A percentile compares a stretch with the other conserved stretches of the same genome.
Conservation (phyloP, 1,284 basidiomycete species). For the Sporisorium graminicola region DNA sequence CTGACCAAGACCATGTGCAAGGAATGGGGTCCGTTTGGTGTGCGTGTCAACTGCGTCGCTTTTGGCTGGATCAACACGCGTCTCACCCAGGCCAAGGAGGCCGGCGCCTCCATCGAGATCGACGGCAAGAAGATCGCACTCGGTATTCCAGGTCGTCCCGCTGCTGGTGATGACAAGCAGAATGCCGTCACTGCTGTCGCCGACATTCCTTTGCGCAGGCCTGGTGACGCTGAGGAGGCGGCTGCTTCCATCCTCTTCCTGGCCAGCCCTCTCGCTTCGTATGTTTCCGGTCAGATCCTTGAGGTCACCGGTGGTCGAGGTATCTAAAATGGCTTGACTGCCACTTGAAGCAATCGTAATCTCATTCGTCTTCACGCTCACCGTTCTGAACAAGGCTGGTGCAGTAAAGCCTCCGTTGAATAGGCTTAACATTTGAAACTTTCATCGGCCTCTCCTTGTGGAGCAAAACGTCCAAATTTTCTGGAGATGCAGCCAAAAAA, state of each 20-base stretch:
- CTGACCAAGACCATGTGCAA: slow-evolving; percentile 87
- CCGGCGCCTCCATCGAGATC: slow-evolving; percentile 81
- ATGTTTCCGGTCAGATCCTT: slow-evolving; percentile 83
- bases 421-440: background rate
- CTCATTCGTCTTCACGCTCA: background rate
- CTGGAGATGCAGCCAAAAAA: background rate
- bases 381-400: background rate
- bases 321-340: slow-evolving; percentile 33
- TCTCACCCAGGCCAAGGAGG: slow-evolving; percentile 81
- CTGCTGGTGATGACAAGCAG: slow-evolving; percentile 78
- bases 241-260: slow-evolving; percentile 72
- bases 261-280: slow-evolving; percentile 81
- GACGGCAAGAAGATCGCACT: slow-evolving; percentile 85
- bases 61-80: slow-evolving; percentile 80
- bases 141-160: slow-evolving; percentile 72
- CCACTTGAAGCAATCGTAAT: background rate
- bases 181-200: slow-evolving; percentile 71
- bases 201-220: slow-evolving; percentile 80
- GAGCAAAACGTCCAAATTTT: slow-evolving; percentile 10
- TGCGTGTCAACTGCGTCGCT: slow-evolving; percentile 80
- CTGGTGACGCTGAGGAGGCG: slow-evolving; percentile 82
- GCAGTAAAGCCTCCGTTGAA: background rate
- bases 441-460: background rate
- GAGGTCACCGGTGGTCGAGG: slow-evolving; percentile 65
- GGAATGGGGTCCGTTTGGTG: slow-evolving; percentile 86